A percentile compares a stretch with the other conserved stretches of the same genome.
Conservation (phyloP, 495 filamentous ascomycete genomes). For the Paragyromitra xinjiangensis region DNA sequence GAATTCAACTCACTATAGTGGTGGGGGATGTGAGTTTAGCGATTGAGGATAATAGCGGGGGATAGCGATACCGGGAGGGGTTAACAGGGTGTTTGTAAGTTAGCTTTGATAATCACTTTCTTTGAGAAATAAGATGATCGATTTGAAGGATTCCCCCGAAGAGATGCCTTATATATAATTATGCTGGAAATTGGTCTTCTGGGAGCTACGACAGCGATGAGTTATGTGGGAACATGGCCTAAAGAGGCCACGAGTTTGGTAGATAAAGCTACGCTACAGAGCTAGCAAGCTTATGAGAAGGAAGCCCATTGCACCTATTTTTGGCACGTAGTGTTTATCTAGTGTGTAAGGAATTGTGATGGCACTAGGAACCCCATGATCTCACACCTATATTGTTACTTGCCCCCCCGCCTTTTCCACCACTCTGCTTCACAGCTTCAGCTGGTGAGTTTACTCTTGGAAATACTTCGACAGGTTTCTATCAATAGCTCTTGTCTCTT, state of each 20-base stretch:
- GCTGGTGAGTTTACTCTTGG: neutral
- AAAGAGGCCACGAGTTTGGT: neutral
- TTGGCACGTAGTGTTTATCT: neutral
- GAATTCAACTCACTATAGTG: neutral
- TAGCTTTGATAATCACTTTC: neutral
- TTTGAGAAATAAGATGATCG: neutral
- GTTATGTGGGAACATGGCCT: neutral
- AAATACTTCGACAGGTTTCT: neutral
- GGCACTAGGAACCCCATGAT: neutral
- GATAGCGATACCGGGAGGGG: neutral
- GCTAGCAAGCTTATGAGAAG: neutral
- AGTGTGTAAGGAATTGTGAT: neutral
- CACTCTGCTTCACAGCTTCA: neutral
- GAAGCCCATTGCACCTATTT: neutral
- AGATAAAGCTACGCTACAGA: neutral
- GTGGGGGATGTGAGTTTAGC: neutral
- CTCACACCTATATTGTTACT: neutral
- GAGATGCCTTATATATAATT: neutral
- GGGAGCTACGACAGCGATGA: neutral
- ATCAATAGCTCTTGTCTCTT: neutral
- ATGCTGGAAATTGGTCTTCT: no score
- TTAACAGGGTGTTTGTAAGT: no score
- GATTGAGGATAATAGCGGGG: neutral
- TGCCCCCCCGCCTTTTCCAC: neutral
- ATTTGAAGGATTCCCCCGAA: neutral